phyloP scores from a whole-genome alignment of 2,329 filamentous ascomycete genomes.

The Polychaeton citri region DNA sequence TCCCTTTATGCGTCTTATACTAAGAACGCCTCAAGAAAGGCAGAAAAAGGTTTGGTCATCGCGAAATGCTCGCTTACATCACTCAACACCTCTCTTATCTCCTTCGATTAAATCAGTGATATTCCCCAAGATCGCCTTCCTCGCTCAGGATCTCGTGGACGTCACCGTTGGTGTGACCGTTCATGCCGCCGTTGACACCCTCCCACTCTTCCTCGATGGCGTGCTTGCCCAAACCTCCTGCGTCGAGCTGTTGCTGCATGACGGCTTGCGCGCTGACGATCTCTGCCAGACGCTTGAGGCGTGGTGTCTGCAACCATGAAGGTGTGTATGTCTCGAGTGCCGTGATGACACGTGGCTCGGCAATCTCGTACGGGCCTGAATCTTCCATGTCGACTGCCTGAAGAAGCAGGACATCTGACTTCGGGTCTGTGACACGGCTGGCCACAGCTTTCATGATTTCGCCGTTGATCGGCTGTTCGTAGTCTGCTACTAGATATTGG shows the following conservation, averaged over 20 bases:
- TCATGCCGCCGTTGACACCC: not conserved
- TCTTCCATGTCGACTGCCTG: constrained; percentile 98
- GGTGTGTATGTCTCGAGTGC: constrained; percentile 96
- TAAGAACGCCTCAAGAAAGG: too few species aligned
- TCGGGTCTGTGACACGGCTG: constrained; percentile 79
- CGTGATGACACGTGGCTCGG: constrained; percentile 88
- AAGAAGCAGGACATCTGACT: constrained; percentile 88
- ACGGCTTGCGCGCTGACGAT: constrained; percentile 95
- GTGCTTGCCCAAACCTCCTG: constrained; percentile 9
- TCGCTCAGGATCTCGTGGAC: not conserved
- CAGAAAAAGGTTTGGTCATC: too few species aligned
- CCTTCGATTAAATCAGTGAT: too few species aligned
- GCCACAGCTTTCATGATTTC: constrained; percentile 99
- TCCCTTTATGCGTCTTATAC: too few species aligned
- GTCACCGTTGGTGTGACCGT: not conserved
- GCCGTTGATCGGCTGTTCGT: constrained; percentile 97
- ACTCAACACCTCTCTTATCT: too few species aligned
- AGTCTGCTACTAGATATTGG: constrained; percentile 96
- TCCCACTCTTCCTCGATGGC: constrained; percentile 2
- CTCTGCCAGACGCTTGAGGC: constrained; percentile 90
- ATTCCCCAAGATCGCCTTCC: not conserved
- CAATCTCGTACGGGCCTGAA: constrained; percentile 95
- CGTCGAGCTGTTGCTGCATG: constrained; percentile 47
- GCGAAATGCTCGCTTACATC: too few species aligned
- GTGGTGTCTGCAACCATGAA: constrained; percentile 93